These are phyloP conservation scores for Blumeriella jaapii DNA, from an alignment of 2,329 filamentous ascomycete species.

Conservation along the genomic window DNA sequence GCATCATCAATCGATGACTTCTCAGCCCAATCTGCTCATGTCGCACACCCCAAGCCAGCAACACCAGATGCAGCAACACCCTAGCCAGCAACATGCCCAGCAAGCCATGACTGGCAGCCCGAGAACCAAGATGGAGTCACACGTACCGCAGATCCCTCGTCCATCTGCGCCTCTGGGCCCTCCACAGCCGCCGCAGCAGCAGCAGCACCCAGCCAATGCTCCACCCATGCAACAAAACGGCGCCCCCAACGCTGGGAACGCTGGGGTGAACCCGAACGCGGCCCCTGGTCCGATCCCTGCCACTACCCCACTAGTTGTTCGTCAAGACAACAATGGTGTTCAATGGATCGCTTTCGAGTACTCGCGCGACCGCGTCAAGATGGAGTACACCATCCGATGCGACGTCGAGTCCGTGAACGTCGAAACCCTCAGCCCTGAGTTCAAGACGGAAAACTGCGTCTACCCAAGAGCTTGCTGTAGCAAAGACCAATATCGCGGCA, in stretches of 20 bases:
- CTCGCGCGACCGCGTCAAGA: constrained; percentile 91
- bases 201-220: constrained; percentile 28
- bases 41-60: constrained; percentile 44
- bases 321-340: constrained; percentile 91
- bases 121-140: constrained; percentile 50
- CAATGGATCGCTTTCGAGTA: constrained; percentile 99
- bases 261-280: constrained; percentile 71
- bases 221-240: constrained; percentile 34
- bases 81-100: constrained; percentile 38
- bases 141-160: constrained; percentile 51
- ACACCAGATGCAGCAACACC: constrained; percentile 51
- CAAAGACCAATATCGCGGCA: constrained; percentile 94
- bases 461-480: constrained; percentile 90
- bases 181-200: constrained; percentile 21
- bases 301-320: constrained; percentile 85
- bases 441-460: constrained; percentile 97
- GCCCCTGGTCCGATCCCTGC: constrained; percentile 94
- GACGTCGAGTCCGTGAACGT: constrained; percentile 95
- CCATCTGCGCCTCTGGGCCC: constrained; percentile 39
- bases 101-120: constrained; percentile 51
- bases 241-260: constrained; percentile 32
- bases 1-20: constrained; percentile 47
- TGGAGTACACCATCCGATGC: constrained; percentile 98
- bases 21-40: constrained; percentile 57
- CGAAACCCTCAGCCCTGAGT: constrained; percentile 71